Evolutionary conservation across 164 flowering plant species (phyloP).

Genomic region (Kalanchoe fedtschenkoi): DNA sequence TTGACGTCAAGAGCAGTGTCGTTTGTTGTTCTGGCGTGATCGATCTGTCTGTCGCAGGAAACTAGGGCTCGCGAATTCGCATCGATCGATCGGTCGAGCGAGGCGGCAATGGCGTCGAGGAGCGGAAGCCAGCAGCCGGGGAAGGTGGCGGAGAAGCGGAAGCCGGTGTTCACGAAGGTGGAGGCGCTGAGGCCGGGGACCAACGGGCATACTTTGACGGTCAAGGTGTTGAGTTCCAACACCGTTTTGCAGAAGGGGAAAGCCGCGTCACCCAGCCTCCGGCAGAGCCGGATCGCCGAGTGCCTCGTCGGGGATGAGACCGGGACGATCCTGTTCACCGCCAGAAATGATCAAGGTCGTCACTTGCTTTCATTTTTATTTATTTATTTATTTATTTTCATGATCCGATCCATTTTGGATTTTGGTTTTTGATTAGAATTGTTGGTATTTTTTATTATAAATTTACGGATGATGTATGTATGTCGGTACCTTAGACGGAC

Average conservation of each 20-base stretch:
- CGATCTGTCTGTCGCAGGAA: no score
- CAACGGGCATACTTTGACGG: neutral
- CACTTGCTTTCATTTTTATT: neutral
- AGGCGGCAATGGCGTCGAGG: no score
- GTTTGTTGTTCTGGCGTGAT: no score
- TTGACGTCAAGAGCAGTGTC: no score
- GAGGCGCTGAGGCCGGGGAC: neutral
- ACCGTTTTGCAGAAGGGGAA: neutral
- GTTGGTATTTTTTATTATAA: no score
- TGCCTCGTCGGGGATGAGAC: constrained; percentile 1
- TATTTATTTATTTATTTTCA: no score
- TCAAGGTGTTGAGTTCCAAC: neutral
- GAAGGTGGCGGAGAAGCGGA: neutral
- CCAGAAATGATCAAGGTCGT: neutral
- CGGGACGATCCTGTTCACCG: neutral
- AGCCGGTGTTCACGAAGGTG: constrained; percentile 1
- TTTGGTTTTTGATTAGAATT: no score
- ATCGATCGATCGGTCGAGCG: no score
- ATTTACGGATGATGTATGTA: no score
- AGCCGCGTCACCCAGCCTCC: neutral
- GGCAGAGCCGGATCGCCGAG: neutral
- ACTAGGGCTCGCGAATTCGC: no score
- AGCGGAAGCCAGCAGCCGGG: neutral
- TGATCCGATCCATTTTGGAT: no score
- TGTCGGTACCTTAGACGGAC: no score